phyloP scores from a whole-genome alignment of 768 basidiomycete genomes.

The Pleurotus citrinopileatus region DNA sequence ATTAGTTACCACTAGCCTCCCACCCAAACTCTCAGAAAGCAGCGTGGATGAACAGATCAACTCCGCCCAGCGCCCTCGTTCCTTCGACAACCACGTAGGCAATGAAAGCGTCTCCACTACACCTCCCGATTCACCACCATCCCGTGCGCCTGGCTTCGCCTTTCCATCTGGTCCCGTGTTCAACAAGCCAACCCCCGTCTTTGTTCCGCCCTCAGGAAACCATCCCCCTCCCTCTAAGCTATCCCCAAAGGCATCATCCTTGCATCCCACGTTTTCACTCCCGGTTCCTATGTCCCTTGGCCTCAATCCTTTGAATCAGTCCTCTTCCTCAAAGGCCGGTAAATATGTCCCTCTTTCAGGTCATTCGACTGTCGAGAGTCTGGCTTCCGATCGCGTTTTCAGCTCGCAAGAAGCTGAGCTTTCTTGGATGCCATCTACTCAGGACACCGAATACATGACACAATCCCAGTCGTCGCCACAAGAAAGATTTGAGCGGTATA shows the following conservation, averaged over 20 bases:
- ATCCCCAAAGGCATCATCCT: slow-evolving; percentile 25
- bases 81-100: not conserved
- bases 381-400: slow-evolving; percentile 49
- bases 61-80: too few relatives aligned
- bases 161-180: slow-evolving; percentile 50
- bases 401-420: slow-evolving; percentile 41
- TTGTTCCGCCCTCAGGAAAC: slow-evolving; percentile 40
- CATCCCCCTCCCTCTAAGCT: slow-evolving; percentile 18
- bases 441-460: slow-evolving; percentile 50
- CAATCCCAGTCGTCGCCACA: slow-evolving; percentile 30
- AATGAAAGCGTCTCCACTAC: slow-evolving; percentile 50
- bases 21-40: too few relatives aligned
- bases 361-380: slow-evolving; percentile 54
- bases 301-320: slow-evolving; percentile 32
- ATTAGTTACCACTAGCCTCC: slow-evolving; percentile 40
- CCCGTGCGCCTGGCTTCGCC: slow-evolving; percentile 29
- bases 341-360: slow-evolving; percentile 33
- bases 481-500: slow-evolving; percentile 22
- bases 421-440: slow-evolving; percentile 57
- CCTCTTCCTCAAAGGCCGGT: slow-evolving; percentile 20
- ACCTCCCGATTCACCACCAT: slow-evolving; percentile 51
- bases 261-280: slow-evolving; percentile 38
- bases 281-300: slow-evolving; percentile 46
- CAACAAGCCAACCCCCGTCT: slow-evolving; percentile 53
- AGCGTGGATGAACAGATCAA: too few relatives aligned